These are phyloP conservation scores for Onygenales sp. DNA, from an alignment of 2,329 filamentous ascomycete species.

Conservation along the genomic window DNA sequence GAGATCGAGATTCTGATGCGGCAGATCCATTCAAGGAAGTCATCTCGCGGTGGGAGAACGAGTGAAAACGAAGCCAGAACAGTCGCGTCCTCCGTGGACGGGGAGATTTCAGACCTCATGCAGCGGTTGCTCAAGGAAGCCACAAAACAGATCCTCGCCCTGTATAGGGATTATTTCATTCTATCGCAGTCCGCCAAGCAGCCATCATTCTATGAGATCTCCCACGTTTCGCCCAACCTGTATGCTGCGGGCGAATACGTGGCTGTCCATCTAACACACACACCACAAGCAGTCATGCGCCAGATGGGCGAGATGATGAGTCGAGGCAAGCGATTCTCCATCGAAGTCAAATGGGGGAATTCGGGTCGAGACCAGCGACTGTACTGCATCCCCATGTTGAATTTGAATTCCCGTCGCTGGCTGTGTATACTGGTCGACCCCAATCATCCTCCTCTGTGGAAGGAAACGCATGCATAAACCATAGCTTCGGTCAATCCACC, in stretches of 20 bases:
- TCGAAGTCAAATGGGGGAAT: slow-evolving; percentile 19
- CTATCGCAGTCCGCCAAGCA: slow-evolving; percentile 16
- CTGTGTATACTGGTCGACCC: slow-evolving; percentile 18
- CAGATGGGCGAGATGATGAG: slow-evolving; percentile 13
- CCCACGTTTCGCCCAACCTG: slow-evolving; percentile 19
- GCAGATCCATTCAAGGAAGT: not conserved
- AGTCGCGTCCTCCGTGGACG: not conserved
- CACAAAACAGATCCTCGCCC: slow-evolving; percentile 13
- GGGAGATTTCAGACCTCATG: slow-evolving; percentile 2
- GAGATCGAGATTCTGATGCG: slow-evolving; percentile 2
- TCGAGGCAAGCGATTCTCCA: slow-evolving; percentile 12
- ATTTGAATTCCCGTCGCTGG: slow-evolving; percentile 15
- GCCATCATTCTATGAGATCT: slow-evolving; percentile 19
- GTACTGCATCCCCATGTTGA: slow-evolving; percentile 21
- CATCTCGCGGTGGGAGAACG: not conserved
- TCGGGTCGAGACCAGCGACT: slow-evolving; percentile 15
- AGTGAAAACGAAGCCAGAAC: not conserved
- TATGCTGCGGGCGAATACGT: slow-evolving; percentile 17
- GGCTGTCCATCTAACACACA: slow-evolving; percentile 19
- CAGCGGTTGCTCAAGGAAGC: slow-evolving; percentile 14
- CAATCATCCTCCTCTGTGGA: slow-evolving; percentile 13
- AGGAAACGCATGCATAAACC: not conserved
- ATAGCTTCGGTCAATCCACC: no score
- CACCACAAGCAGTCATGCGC: slow-evolving; percentile 10
- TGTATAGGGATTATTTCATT: slow-evolving; percentile 21